Base-by-base conservation (phyloP, 176 grass and related monocot genomes). In the Echinochloa phyllopogon region DNA sequence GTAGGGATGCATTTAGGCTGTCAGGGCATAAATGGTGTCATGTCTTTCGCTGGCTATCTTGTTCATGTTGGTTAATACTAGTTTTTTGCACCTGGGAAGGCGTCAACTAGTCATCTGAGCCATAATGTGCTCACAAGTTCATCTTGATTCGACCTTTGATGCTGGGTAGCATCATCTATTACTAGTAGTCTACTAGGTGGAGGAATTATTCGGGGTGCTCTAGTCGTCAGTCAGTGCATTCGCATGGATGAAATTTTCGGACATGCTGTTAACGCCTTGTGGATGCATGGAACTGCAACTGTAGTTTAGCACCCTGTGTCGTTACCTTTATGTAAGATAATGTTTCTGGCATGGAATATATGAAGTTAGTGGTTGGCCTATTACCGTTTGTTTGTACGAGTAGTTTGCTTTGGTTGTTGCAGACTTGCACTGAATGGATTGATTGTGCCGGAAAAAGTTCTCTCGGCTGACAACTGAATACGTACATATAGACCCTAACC, bases 221-320 rank as follows among this genome's bases (percentile, higher is more conserved):
- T 79, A 74, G 67, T 57, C 14, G 27, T 62, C 27, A 38, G 23
- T 24, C 40, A 47, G 47, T 82, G 38, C 60, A 61, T 72, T 82
- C 55, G 47, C 63, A 71, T 78, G 65, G 72, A 65, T 90, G 72
- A 49, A 43, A n/a, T 86, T 82, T 90, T 49, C 45, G 41, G 78
- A 65, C 77, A 15, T 11, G 23, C 61, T 85, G 67, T 24, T 39
- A 60, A 65, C 56, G 18, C 70, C 55, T 47, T 24, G 29, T n/a
- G 56, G 25, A 69, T 76, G 62, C 42, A 69, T 84, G 29, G 25
- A 52, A 39, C 62, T 80, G 49, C 59, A 67, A 33, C 2, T 61
- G 62, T 65, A 82, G 45, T 64, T 62, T 41, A 36, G n/a, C 40
- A 21, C 43, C 14, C 2, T 48, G 58, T 58, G 52, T 50, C 59